Base-by-base conservation (phyloP, 2,329 filamentous ascomycete species). In the Hypoxylon sp. region DNA sequence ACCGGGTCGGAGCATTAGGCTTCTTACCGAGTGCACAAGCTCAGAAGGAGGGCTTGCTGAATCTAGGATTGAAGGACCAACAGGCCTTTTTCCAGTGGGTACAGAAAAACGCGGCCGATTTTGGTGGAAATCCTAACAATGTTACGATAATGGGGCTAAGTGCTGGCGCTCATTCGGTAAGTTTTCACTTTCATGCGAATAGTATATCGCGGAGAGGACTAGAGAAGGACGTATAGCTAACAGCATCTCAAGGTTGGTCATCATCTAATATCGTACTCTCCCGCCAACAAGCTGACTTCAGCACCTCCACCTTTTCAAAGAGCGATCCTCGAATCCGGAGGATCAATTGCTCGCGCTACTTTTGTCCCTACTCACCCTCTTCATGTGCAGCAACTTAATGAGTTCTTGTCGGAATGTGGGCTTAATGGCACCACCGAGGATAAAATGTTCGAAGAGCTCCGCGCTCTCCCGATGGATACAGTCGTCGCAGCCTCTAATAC, bases 1-100 rank as follows among this genome's bases (percentile, higher is more conserved):
- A 92, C 77, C 84, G 91, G 9, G 83, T 92, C 52, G 88, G 89
- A 2, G 85, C 87, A 4, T 82, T 93, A 74, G 92, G 92, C 0
- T 93, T 95, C 78, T 78, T 93, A 28, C 85, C 87, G 9, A 89
- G 84, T n/a, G 77, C 77, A 9, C 72, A 86, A 60, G 83, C 86
- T 30, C 80, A 83, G 13, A 83, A 83, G 34, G 84, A 84, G 56
- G 89, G 87, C 0, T 71, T 86, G 41, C 79, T 90, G 57, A 93
- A 93, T 72, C 77, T 90, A 19, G 91, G 91, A 1, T 78, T 92
- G 65, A 82, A 84, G 69, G 90, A 92, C 73, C 89, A 91, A 77
- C 82, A 85, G 65, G 73, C 85, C 13, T 81, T 87, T 11, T 80
- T 91, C 21, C 78, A 82, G 61, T 92, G 89, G 90, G 84, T 91